Base-by-base conservation (phyloP, 2,329 filamentous ascomycete genomes). In the Chrysosporium queenslandicum region DNA sequence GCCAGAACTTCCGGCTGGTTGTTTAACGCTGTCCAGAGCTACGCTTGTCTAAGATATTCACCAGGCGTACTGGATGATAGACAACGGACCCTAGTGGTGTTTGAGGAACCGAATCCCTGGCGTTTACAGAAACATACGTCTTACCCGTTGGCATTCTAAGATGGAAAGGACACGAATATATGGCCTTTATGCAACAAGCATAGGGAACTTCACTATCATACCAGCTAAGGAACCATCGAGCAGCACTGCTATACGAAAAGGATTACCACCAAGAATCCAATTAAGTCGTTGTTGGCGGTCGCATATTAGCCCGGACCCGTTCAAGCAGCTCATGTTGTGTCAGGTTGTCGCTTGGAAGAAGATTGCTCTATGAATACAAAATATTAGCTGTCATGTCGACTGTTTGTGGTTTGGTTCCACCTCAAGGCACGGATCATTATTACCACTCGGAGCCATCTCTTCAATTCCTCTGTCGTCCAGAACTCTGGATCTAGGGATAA, bases 391-490 rank as follows among this genome's bases (percentile, higher is more conserved):
- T 4, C 12, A 30, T 43, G 11, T 5, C 34, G 21, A 25, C 7
- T 16, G 42, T 12, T 18, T 34, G 9, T 4, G 29, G 11, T 16
- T 20, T 42, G 25, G 16, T 25, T 29, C 14, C 12, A 8, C 29
- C 23, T 23, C 16, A 34, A 9, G 4, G 32, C 16, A 23, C 16
- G 43, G n/a, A 37, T 6, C 20, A 11, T 32, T 11, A 39, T 70
- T 77, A 95, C 91, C 61, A 79, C 80, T 42, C 81, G 80, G 47
- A 97, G 73, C 89, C 90, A 97, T 62, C 83, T 75, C 56, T 81
- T 77, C 68, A 94, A 74, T 63, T 97, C 87, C 45, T 88, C 83
- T 53, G 77, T 75, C 0, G 87, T 88, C 91, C 91, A 97, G 8
- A 68, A 73, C 39, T 78, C 74, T 2, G 82, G 82, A 57, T 84